Base-by-base conservation (phyloP, 2,329 filamentous ascomycete species). In the Colletotrichum ledebouriae region DNA sequence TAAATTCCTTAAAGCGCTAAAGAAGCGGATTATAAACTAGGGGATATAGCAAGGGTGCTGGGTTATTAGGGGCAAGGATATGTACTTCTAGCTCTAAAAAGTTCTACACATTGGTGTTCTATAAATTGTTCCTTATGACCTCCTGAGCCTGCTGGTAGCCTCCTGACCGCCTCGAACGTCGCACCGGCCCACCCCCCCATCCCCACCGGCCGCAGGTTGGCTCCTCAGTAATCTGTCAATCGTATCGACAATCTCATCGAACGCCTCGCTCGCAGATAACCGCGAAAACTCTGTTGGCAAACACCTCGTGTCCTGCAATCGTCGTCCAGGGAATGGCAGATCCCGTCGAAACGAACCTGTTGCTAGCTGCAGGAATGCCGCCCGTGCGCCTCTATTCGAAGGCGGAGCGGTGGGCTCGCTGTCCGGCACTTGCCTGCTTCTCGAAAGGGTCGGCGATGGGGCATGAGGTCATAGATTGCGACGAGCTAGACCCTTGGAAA, bases 371-470 rank as follows among this genome's bases (percentile, higher is more conserved):
- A 12, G 22, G 34, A 15, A 10, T 20, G 17, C 33, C n/a, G 34
- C 56, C 63, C 42, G 63, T 66, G 63, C 63, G 63, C 49, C 34
- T n/a, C 50, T 56, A 66, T 62, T 56, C 34, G 49, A 56, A 49
- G 58, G 20, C 41, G 37, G 13, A 41, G 53, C 17, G 42, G 33
- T 49, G 60, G 41, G 12, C 33, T 46, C 17, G 50, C 50, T 39
- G 49, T 57, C 41, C 29, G 39, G 53, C 60, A 61, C 46, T 58
- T 59, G 20, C 46, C 13, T 52, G 34, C 15, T 29, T 25, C 17
- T 50, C 37, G 42, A 25, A 44, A 20, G 52, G 49, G 39, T 34
- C 11, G 44, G 9, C 15, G 13, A 12, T 15, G 20, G 33, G 29
- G 41, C 64, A 46, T n/a, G 60, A 52, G 17, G 12, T 12, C 64